Evolutionary conservation across 108 stramenopile genomes (phyloP).

Genomic region (Asterionellopsis glacialis): DNA sequence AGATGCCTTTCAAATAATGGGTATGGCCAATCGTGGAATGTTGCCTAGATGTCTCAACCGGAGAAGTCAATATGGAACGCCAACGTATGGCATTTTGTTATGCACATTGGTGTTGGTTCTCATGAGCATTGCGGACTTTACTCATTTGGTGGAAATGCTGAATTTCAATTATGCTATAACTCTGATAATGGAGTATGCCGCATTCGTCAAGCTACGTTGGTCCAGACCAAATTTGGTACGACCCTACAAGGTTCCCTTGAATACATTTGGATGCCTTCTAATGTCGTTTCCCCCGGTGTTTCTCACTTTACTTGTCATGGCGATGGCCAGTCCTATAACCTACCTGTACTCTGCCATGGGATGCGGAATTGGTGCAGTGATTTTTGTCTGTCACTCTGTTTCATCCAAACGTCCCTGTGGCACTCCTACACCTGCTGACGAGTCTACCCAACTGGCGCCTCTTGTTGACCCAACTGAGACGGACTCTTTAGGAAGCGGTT

Average conservation of each 20-base stretch:
- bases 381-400: too few species aligned
- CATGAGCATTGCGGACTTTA: constrained; percentile 62
- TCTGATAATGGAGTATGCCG: constrained; percentile 43
- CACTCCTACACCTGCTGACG: too few species aligned
- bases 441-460: too few species aligned
- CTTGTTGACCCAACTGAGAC: too few species aligned
- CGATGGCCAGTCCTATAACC: constrained; percentile 28
- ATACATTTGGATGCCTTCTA: constrained; percentile 32
- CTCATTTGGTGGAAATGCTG: constrained; percentile 84
- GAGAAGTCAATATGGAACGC: constrained; percentile 82
- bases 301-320: constrained; percentile 24
- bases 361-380: too few species aligned
- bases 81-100: constrained; percentile 79
- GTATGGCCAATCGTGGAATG: constrained; percentile 89
- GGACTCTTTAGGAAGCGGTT: too few species aligned
- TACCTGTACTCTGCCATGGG: constrained; percentile 15
- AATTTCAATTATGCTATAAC: constrained; percentile 84
- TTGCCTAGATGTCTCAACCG: constrained; percentile 75
- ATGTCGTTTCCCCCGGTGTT: constrained; percentile 30
- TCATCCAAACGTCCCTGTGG: too few species aligned
- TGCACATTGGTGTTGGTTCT: constrained; percentile 75
- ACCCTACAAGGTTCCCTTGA: constrained; percentile 46
- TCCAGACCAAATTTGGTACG: constrained; percentile 11
- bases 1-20: constrained; percentile 91
- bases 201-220: constrained; percentile 74